A percentile compares a stretch with the other conserved stretches of the same genome.
phyloP scores from a whole-genome alignment of 2,329 filamentous ascomycete genomes.

The Pestalotiopsis sp. region DNA sequence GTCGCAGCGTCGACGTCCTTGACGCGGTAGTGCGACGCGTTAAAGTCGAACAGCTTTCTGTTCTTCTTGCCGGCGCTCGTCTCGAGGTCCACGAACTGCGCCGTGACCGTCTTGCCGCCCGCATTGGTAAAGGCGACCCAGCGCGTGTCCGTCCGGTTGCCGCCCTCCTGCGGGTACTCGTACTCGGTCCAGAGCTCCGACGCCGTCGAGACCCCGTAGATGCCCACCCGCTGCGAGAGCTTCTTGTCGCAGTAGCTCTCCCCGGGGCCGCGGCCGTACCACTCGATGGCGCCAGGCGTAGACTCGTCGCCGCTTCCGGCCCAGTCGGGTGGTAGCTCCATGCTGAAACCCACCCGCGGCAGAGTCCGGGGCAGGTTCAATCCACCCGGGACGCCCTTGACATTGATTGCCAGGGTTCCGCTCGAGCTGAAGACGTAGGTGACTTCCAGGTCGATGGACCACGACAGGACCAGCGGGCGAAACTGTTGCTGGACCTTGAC shows the following conservation, averaged over 20 bases:
- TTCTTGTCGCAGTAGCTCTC: constrained; percentile 72
- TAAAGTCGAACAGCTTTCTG: constrained; percentile 53
- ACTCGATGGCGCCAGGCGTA: constrained; percentile 36
- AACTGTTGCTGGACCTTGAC: constrained; percentile 52
- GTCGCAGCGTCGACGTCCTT: constrained; percentile 56
- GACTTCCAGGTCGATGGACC: constrained; percentile 53
- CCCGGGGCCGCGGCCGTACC: constrained; percentile 69
- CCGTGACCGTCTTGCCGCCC: constrained; percentile 25
- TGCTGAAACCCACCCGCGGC: constrained; percentile 62
- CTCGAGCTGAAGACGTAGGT: constrained; percentile 54
- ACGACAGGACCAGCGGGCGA: constrained; percentile 64
- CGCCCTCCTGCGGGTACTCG: constrained; percentile 69
- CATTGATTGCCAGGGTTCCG: constrained; percentile 49
- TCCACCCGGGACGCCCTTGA: constrained; percentile 49
- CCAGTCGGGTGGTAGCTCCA: constrained; percentile 35
- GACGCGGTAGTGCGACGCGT: constrained; percentile 54
- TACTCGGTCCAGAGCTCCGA: constrained; percentile 62
- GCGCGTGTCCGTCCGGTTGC: constrained; percentile 64
- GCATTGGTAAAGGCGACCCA: constrained; percentile 51
- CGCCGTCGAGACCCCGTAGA: constrained; percentile 41
- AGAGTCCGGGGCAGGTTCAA: constrained; percentile 56
- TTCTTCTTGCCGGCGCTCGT: constrained; percentile 30
- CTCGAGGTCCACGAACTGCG: constrained; percentile 25
- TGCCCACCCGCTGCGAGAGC: constrained; percentile 57
- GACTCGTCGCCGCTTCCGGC: not conserved